A percentile compares a stretch with the other conserved stretches of the same genome.
Conservation (phyloP, 768 basidiomycete species). For the Lactarius akahatsu region DNA sequence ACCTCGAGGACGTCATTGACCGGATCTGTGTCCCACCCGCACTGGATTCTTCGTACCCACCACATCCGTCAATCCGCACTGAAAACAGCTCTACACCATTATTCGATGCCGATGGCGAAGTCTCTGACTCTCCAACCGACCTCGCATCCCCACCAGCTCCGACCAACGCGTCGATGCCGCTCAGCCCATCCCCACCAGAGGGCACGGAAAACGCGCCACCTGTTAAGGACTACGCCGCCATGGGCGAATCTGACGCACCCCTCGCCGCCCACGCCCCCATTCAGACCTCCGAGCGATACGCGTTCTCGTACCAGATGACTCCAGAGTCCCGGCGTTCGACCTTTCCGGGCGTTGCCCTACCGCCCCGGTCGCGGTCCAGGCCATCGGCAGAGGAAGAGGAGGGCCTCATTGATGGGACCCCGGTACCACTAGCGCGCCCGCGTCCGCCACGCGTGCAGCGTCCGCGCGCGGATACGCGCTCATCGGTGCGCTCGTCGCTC, state of each 20-base stretch:
- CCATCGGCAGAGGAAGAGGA: constrained; percentile 7
- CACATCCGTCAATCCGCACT: not conserved
- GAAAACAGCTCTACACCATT: not conserved
- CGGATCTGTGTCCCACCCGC: constrained; percentile 31
- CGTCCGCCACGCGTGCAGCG: constrained; percentile 2
- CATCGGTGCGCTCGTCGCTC: constrained; percentile 42
- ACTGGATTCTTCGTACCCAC: not conserved
- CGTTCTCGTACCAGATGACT: constrained; percentile 7
- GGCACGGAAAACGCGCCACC: not conserved
- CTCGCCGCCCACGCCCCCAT: not conserved
- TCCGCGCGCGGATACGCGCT: constrained; percentile 9
- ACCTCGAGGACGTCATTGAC: constrained; percentile 68
- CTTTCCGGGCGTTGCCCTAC: not conserved
- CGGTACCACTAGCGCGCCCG: constrained; percentile 18
- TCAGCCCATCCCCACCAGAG: constrained; percentile 10
- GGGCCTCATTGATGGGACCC: not conserved
- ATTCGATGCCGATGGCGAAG: constrained; percentile 15
- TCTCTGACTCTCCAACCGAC: not conserved
- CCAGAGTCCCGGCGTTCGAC: not conserved
- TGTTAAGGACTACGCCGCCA: constrained; percentile 29
- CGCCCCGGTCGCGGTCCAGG: not conserved
- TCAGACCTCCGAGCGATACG: constrained; percentile 7
- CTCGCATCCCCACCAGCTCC: not conserved
- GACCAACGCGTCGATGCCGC: constrained; percentile 10
- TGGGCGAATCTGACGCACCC: constrained; percentile 33